Base-by-base conservation (phyloP, 2,329 filamentous ascomycete genomes). In the Colletotrichum sidae region DNA sequence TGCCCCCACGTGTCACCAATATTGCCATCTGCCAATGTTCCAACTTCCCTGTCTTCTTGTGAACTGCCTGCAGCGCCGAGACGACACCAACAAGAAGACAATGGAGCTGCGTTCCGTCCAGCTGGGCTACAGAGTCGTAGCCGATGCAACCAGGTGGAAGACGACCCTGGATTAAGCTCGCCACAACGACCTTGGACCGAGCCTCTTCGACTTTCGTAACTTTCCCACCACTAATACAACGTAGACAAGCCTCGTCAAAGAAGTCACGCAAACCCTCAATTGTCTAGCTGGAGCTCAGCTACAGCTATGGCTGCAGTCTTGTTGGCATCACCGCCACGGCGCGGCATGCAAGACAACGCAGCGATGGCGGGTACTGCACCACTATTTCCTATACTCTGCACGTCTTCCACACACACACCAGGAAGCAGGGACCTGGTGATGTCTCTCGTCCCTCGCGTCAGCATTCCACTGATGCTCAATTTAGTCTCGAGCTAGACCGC, bases 381-480 rank as follows among this genome's bases (percentile, higher is more conserved):
- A 56, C 25, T 3, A 25, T 5, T 5, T 4, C 25, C 25, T 25
- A 25, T 25, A 25, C 25, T 25, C 25, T 25, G 25, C 25, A 25
- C 25, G 25, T 25, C 25, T 25, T 5, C 25, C 25, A 45, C 9
- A 33, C 4, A 8, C 37, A 35, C 12, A 38, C 54, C 25, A 34
- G 38, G 25, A 54, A 25, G 35, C 50, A 64, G 50, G 50, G 50
- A 55, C 61, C 57, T 45, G 57, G 55, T 25, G 38, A 37, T 56
- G 46, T 53, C 47, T 57, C 33, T 62, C 33, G 58, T 56, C 52
- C 62, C 62, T 57, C 46, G 58, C 51, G 46, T 65, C 57, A 65
- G 57, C 57, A 51, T 11, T 25, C 42, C 53, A 47, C 41, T 57
- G 55, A 42, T 52, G 45, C 62, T 65, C 62, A 15, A 65, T 55